These are phyloP conservation scores for Erodium moschatum DNA, from an alignment of 441 rosid species.

Conservation along the genomic window DNA sequence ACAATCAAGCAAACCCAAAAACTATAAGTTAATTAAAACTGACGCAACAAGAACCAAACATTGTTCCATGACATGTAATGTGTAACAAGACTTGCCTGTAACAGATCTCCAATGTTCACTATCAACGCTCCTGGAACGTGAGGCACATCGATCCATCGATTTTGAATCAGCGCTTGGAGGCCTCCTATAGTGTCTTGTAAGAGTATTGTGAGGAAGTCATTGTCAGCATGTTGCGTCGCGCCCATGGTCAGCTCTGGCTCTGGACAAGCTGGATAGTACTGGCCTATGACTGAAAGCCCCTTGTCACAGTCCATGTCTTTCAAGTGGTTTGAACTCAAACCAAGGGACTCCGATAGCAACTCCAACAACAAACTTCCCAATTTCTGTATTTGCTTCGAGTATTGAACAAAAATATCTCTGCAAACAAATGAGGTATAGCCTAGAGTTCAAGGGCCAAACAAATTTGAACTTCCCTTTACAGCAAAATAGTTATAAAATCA, in stretches of 20 bases:
- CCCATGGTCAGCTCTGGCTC: slow-evolving; percentile 40
- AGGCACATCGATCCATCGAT: slow-evolving; percentile 42
- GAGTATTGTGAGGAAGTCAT: slow-evolving; percentile 39
- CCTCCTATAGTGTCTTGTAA: slow-evolving; percentile 45
- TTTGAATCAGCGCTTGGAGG: slow-evolving; percentile 37
- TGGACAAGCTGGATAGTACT: slow-evolving; percentile 44
- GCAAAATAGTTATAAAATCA: too few species aligned
- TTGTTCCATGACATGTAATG: too few species aligned
- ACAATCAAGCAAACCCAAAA: not conserved
- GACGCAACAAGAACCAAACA: too few species aligned
- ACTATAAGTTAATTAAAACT: too few species aligned
- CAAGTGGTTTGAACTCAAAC: slow-evolving; percentile 22
- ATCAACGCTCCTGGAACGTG: slow-evolving; percentile 30
- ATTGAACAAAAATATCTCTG: slow-evolving; percentile 23
- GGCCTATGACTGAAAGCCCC: slow-evolving; percentile 23
- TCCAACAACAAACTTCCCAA: slow-evolving; percentile 30
- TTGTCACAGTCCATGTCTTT: slow-evolving; percentile 22
- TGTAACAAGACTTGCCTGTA: slow-evolving; percentile 20
- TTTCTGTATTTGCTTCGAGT: slow-evolving; percentile 22
- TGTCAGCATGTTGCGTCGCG: slow-evolving; percentile 41
- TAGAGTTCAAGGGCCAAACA: not conserved
- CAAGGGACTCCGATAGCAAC: slow-evolving; percentile 41
- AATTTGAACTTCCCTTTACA: not conserved
- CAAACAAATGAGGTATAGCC: not conserved
- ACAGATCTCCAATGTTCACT: slow-evolving; percentile 18